Percentiles rank a stretch among this genome's conserved stretches.
Evolutionary conservation across 1,284 basidiomycete genomes (phyloP).

Genomic region (Mycena sp.): DNA sequence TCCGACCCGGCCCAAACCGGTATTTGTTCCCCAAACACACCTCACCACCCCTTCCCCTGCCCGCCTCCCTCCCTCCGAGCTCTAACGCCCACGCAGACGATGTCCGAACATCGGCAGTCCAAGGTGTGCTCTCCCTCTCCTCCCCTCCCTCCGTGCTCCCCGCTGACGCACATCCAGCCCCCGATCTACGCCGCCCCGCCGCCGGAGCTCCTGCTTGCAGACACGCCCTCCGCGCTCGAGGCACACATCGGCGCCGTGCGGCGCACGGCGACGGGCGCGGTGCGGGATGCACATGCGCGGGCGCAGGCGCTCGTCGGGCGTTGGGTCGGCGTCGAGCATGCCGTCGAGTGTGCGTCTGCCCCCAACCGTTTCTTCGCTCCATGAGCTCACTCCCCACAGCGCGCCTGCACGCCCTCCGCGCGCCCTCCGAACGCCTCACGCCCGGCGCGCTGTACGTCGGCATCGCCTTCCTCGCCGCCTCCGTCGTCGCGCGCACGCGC

Average conservation of each 20-base stretch:
- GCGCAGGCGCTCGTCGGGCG: conserved; percentile 76
- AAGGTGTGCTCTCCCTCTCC: too few relatives aligned
- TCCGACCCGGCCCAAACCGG: too few relatives aligned
- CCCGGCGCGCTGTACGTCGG: conserved; percentile 90
- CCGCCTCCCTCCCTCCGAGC: too few relatives aligned
- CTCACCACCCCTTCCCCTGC: too few relatives aligned
- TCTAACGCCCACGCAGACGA: too few relatives aligned
- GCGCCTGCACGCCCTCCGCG: too few relatives aligned
- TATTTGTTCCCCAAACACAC: too few relatives aligned
- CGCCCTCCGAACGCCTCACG: conserved; percentile 83
- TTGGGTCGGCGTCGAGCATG: conserved; percentile 86
- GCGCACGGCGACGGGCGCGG: conserved; percentile 61
- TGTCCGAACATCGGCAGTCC: too few relatives aligned
- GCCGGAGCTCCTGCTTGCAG: conserved; percentile 72
- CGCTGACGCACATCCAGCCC: too few relatives aligned
- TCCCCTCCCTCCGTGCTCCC: too few relatives aligned
- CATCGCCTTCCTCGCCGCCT: conserved; percentile 87
- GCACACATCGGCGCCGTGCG: conserved; percentile 75
- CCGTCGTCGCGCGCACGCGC: conserved; percentile 85
- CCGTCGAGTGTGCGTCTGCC: conserved; percentile 80
- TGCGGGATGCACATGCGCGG: conserved; percentile 64
- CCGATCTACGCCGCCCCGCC: conserved; percentile 79
- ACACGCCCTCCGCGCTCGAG: conserved; percentile 78
- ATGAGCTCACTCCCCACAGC: too few relatives aligned
- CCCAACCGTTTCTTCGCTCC: too few relatives aligned